phyloP scores from a whole-genome alignment of 2,329 filamentous ascomycete species.

The Penicillium concentricum region DNA sequence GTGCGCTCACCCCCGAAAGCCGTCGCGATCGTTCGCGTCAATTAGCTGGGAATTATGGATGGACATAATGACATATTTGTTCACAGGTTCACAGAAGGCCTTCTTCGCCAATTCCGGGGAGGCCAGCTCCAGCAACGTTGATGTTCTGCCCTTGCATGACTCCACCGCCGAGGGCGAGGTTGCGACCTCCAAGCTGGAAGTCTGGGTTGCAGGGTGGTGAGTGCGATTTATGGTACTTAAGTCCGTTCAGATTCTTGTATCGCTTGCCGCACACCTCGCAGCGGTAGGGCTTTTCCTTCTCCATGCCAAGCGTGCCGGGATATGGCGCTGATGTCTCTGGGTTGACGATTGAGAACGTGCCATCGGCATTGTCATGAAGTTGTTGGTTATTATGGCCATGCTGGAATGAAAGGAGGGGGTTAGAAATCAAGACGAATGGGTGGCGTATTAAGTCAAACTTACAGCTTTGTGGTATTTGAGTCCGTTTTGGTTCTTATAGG shows the following conservation, averaged over 20 bases:
- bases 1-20: conserved; percentile 20
- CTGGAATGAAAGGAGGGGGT: conserved; percentile 30
- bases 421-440: conserved; percentile 7
- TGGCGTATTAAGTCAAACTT: conserved; percentile 40
- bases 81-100: conserved; percentile 35
- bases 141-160: conserved; percentile 50
- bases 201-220: conserved; percentile 89
- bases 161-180: conserved; percentile 40
- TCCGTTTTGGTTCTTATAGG: conserved; percentile 99
- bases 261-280: conserved; percentile 97
- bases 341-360: conserved; percentile 97
- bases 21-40: conserved; percentile 30
- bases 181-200: conserved; percentile 55
- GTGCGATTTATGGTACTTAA: conserved; percentile 91
- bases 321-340: conserved; percentile 92
- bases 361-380: conserved; percentile 92
- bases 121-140: conserved; percentile 49
- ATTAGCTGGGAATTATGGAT: conserved; percentile 28
- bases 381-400: conserved; percentile 97
- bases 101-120: conserved; percentile 48
- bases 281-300: conserved; percentile 98
- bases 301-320: conserved; percentile 96
- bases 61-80: conserved; percentile 15
- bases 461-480: conserved; percentile 82
- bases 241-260: conserved; percentile 97